phyloP scores from a whole-genome alignment of 140 eudicot species.

The Anethum foeniculum region DNA sequence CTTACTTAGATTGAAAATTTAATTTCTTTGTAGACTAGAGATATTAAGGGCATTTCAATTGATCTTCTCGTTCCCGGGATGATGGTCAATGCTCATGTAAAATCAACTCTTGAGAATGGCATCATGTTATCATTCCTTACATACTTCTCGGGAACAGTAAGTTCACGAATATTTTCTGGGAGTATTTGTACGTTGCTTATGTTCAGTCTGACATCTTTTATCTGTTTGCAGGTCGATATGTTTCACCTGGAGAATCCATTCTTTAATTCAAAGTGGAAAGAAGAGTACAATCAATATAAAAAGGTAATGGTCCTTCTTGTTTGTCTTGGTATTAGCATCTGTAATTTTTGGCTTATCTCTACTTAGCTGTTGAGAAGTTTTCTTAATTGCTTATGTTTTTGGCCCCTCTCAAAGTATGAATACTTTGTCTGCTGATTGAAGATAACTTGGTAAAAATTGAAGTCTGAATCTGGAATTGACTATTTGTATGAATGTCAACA shows the following conservation, averaged over 20 bases:
- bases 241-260: conserved; percentile 63
- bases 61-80: conserved; percentile 93
- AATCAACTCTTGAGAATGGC: conserved; percentile 83
- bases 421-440: neutral
- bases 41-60: conserved; percentile 85
- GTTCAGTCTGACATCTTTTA: neutral
- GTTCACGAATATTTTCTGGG: conserved; percentile 21
- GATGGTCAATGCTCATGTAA: conserved; percentile 90
- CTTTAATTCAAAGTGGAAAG: conserved; percentile 71
- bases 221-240: conserved; percentile 58
- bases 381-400: neutral
- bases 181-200: neutral
- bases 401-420: neutral
- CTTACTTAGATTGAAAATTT: conserved; percentile 14
- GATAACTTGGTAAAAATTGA: neutral
- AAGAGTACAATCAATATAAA: conserved; percentile 58
- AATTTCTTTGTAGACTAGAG: conserved; percentile 52
- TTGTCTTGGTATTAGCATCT: neutral
- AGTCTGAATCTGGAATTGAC: neutral
- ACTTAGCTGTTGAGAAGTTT: neutral
- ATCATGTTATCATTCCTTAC: conserved; percentile 82
- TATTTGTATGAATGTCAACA: neutral
- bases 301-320: conserved; percentile 46
- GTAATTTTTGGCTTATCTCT: neutral
- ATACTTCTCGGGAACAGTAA: conserved; percentile 94